Conservation (phyloP, 2,329 filamentous ascomycete species). For the Orbilia brochopaga region DNA sequence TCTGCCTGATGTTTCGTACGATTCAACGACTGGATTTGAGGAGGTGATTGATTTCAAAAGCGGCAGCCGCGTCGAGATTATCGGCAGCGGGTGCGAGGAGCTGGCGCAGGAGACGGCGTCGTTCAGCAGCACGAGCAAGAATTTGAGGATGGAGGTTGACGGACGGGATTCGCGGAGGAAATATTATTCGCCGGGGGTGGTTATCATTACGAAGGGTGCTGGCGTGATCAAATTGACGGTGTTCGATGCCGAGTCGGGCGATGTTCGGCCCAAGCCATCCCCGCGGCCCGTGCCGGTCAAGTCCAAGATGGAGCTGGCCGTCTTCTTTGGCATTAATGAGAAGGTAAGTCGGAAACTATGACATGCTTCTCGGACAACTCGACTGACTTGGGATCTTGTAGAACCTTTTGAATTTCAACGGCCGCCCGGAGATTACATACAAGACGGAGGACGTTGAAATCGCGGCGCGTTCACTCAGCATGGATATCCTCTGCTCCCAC, state of each 20-base stretch:
- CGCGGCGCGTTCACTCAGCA: constrained; percentile 79
- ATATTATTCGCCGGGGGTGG: constrained; percentile 61
- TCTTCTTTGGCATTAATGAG: constrained; percentile 83
- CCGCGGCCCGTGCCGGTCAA: constrained; percentile 72
- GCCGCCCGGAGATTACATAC: constrained; percentile 71
- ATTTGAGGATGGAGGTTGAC: constrained; percentile 30
- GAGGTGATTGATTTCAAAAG: constrained; percentile 81
- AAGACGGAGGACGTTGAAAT: constrained; percentile 72
- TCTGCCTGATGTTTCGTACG: constrained; percentile 39
- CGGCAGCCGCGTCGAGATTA: constrained; percentile 68
- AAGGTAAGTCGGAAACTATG: constrained; percentile 58
- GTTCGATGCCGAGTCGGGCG: constrained; percentile 56
- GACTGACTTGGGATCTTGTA: constrained; percentile 36
- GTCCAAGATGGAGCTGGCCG: constrained; percentile 89
- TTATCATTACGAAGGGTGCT: constrained; percentile 69
- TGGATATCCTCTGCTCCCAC: constrained; percentile 78
- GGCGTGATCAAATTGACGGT: constrained; percentile 66
- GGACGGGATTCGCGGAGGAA: constrained; percentile 44
- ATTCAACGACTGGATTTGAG: constrained; percentile 71
- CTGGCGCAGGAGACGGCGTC: constrained; percentile 52
- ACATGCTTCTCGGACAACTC: background rate
- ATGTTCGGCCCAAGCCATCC: constrained; percentile 40
- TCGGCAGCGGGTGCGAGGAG: constrained; percentile 70
- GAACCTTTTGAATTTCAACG: constrained; percentile 85
- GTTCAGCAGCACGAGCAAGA: constrained; percentile 33